Percentiles rank a stretch among this genome's conserved stretches.
Evolutionary conservation across 768 basidiomycete species (phyloP).

Genomic region (Hydnum rufescens): DNA sequence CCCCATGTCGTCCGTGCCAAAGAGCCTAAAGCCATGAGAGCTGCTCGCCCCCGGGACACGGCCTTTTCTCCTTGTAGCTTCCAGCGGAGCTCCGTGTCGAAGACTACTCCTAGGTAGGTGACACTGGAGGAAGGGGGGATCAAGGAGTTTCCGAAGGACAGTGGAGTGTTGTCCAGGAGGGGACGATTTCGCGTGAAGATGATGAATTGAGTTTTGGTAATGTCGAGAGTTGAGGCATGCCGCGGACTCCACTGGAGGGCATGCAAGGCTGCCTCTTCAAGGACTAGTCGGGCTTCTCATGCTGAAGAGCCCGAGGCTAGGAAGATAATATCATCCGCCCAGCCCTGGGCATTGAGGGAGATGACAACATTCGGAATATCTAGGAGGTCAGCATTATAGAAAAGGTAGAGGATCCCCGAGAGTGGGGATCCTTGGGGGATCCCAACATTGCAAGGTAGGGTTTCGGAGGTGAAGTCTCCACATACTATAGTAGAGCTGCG

Average conservation of each 20-base stretch:
- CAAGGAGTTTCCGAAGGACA: not conserved
- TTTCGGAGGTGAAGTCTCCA: conserved; percentile 3
- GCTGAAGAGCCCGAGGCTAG: not conserved
- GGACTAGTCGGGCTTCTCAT: not conserved
- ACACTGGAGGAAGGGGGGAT: not conserved
- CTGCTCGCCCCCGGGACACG: not conserved
- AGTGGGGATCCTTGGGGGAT: conserved; percentile 11
- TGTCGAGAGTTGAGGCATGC: conserved; percentile 1
- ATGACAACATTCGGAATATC: not conserved
- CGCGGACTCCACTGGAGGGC: not conserved
- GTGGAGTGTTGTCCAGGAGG: not conserved
- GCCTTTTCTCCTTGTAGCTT: not conserved
- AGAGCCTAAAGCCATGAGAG: conserved; percentile 2
- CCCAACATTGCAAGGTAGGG: not conserved
- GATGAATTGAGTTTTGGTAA: conserved; percentile 2
- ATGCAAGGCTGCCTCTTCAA: not conserved
- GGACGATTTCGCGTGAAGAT: not conserved
- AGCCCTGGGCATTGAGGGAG: too few species aligned
- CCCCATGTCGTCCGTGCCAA: conserved; percentile 7
- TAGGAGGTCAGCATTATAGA: conserved; percentile 11
- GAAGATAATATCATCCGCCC: conserved; percentile 6
- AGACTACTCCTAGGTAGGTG: conserved; percentile 2
- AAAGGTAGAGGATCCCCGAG: conserved; percentile 10
- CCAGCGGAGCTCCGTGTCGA: conserved; percentile 3
- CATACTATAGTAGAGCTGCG: conserved; percentile 3